These are phyloP conservation scores for Echites panduratus DNA, from an alignment of 257 asterid species.

Conservation along the genomic window DNA sequence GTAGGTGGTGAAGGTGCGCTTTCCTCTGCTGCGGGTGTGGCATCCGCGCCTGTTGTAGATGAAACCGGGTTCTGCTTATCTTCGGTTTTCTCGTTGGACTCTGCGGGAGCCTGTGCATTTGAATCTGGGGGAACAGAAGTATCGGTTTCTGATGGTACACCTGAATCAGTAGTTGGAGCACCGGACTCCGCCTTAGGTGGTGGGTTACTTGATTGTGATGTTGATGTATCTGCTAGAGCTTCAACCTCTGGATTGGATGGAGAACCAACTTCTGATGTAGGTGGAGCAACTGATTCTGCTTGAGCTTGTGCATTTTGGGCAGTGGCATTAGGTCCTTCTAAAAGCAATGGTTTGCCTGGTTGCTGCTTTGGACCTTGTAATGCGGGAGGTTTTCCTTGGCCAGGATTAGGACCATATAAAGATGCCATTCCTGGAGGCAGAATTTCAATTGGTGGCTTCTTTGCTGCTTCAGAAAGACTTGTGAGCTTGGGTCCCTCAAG, in stretches of 20 bases:
- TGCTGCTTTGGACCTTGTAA: slow-evolving; percentile 48
- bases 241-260: slow-evolving; percentile 19
- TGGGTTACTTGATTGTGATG: slow-evolving; percentile 27
- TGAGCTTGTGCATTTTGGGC: slow-evolving; percentile 30
- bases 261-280: slow-evolving; percentile 19
- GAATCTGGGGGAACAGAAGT: slow-evolving; percentile 27
- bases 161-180: slow-evolving; percentile 27
- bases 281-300: slow-evolving; percentile 31
- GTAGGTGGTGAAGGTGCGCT: slow-evolving; percentile 28
- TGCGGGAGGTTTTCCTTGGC: slow-evolving; percentile 49
- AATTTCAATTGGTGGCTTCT: slow-evolving; percentile 90
- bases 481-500: slow-evolving; percentile 94
- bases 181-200: slow-evolving; percentile 24
- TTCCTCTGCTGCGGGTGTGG: slow-evolving; percentile 28
- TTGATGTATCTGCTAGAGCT: slow-evolving; percentile 24
- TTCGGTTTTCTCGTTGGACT: slow-evolving; percentile 20
- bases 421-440: slow-evolving; percentile 98
- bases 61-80: slow-evolving; percentile 35
- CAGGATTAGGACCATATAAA: slow-evolving; percentile 89
- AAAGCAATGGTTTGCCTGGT: slow-evolving; percentile 51
- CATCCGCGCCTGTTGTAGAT: slow-evolving; percentile 29
- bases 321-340: slow-evolving; percentile 55
- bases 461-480: slow-evolving; percentile 88
- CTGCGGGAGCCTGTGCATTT: slow-evolving; percentile 15
- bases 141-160: slow-evolving; percentile 24